These are phyloP conservation scores for Saturnispora mendoncae DNA, from an alignment of 805 yeast species.

Conservation along the genomic window DNA sequence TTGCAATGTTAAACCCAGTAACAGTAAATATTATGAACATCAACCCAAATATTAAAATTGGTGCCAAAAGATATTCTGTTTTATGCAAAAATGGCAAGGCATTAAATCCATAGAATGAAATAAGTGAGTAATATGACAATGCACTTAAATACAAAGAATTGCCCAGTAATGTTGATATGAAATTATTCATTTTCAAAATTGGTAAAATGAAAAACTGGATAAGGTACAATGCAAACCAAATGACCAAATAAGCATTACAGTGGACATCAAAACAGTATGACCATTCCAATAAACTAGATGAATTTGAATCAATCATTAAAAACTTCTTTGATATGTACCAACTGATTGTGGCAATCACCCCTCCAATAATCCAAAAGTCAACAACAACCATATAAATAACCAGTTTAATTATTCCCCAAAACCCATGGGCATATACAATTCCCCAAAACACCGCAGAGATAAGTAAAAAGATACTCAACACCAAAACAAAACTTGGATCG, in stretches of 20 bases:
- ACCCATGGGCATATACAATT: constrained; percentile 59
- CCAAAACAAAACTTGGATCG: constrained; percentile 80
- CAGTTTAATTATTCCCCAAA: constrained; percentile 53
- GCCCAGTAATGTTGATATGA: constrained; percentile 65
- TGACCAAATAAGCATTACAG: constrained; percentile 77
- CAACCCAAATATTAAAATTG: constrained; percentile 52
- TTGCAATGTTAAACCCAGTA: constrained; percentile 67
- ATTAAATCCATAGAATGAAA: constrained; percentile 86
- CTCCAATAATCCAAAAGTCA: constrained; percentile 69
- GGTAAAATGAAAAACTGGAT: constrained; percentile 72
- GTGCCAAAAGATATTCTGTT: constrained; percentile 53
- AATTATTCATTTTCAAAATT: constrained; percentile 51
- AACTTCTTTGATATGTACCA: constrained; percentile 68
- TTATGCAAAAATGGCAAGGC: constrained; percentile 58
- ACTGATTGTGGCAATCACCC: constrained; percentile 56
- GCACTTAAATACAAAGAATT: constrained; percentile 71
- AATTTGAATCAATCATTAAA: constrained; percentile 26
- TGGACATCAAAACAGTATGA: constrained; percentile 91
- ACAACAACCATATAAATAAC: constrained; percentile 76
- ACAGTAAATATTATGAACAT: constrained; percentile 50
- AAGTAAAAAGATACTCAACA: constrained; percentile 56
- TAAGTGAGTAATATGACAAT: constrained; percentile 62
- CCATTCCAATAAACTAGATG: constrained; percentile 58
- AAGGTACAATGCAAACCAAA: constrained; percentile 70
- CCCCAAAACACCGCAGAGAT: constrained; percentile 89